A percentile compares a stretch with the other conserved stretches of the same genome.
Conservation (phyloP, 768 basidiomycete species). For the Leccinum barrowsii region DNA sequence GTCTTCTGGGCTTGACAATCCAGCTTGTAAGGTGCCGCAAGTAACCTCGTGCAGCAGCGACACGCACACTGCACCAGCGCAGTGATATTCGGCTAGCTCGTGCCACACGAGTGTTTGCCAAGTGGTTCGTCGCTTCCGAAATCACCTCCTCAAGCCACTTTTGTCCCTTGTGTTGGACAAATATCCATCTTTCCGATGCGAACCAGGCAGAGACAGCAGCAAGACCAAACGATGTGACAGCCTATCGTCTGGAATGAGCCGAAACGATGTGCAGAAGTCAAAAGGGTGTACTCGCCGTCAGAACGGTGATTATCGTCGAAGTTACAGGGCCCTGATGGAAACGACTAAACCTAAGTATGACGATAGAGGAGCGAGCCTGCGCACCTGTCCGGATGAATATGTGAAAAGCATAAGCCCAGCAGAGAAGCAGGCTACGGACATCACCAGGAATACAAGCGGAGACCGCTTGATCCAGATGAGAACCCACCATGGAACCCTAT, state of each 20-base stretch:
- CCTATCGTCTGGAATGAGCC: conserved; percentile 19
- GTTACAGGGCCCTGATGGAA: conserved; percentile 51
- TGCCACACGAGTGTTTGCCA: conserved; percentile 26
- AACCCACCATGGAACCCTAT: conserved; percentile 57
- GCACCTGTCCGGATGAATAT: conserved; percentile 68
- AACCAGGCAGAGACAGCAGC: conserved; percentile 53
- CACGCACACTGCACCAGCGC: conserved; percentile 23
- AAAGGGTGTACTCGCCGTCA: conserved; percentile 43
- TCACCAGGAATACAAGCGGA: conserved; percentile 77
- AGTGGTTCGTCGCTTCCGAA: conserved; percentile 23
- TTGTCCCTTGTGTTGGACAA: conserved; percentile 44
- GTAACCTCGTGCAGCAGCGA: conserved; percentile 18
- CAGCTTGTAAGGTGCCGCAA: conserved; percentile 23
- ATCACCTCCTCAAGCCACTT: conserved; percentile 50
- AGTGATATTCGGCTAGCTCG: conserved; percentile 23
- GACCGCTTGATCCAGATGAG: conserved; percentile 84
- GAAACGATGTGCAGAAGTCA: neutral
- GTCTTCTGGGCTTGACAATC: conserved; percentile 23
- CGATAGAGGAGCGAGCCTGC: conserved; percentile 24
- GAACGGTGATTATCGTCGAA: conserved; percentile 69
- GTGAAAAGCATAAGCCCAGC: conserved; percentile 74
- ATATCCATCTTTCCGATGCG: conserved; percentile 49
- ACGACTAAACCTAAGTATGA: conserved; percentile 14
- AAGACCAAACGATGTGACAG: conserved; percentile 41
- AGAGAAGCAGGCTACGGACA: conserved; percentile 82